Evolutionary conservation across 2,329 filamentous ascomycete genomes (phyloP), one percentile per base, ranked within the genome.

Genomic region (Zarea fungicola): DNA sequence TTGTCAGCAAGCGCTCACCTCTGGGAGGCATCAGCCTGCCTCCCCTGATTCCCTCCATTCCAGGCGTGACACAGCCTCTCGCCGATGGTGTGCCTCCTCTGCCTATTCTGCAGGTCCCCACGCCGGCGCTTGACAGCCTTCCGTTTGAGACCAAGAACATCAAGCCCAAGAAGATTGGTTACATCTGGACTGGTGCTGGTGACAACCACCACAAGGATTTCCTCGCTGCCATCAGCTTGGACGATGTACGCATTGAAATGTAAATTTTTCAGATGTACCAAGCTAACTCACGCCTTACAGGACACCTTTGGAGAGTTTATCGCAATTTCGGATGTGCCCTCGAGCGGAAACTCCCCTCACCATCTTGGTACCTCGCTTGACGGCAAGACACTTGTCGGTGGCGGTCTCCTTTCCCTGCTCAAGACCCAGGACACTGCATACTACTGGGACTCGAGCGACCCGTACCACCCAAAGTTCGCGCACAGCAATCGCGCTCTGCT

Each of bases 151-250:
- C 70, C 3, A 77, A 74, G 58, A 66, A 77, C 52, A 73, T 83
- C 59, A 77, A 76, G 65, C 80, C 80, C 23, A 83, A 83, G 74
- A 83, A 83, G 68, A 78, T 83, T 59, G 80, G 78, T 0, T 82
- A 82, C 63, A 82, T 83, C 65, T 83, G 78, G 78, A 81, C 78
- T 45, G 79, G 73, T 16, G 69, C 80, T 28, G 80, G 76, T 29
- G 78, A 83, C 57, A 82, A 83, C 57, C 58, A 72, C 40, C 78
- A 83, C 62, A 75, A 75, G 59, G 74, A 82, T 54, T 83, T 82
- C 61, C 62, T 83, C 36, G 76, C 76, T 2, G 79, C 78, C 1
- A 74, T 76, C 60, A 77, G 73, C 59, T 71, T 83, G 5, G 79
- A 83, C 54, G 79, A 82, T 67, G 71, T 74, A 55, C 13, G 26